A percentile compares a stretch with the other conserved stretches of the same genome.
Evolutionary conservation across 2,329 filamentous ascomycete species (phyloP).

Genomic region (Penicillium corylophilum): DNA sequence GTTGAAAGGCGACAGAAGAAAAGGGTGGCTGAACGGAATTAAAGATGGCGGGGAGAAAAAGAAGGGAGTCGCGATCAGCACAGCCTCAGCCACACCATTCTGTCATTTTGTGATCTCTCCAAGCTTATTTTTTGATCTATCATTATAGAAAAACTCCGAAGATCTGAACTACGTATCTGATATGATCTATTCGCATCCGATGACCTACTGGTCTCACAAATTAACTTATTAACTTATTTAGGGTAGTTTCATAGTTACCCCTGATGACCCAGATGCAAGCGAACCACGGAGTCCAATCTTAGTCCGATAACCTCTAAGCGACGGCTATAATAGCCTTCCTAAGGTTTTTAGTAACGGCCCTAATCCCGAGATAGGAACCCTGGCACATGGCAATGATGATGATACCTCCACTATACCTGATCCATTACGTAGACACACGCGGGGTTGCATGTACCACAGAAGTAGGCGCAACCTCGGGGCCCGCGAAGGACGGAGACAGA

Average conservation of each 20-base stretch:
- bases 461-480: constrained; percentile 1
- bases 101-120: not conserved
- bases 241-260: not conserved
- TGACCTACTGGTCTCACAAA: not conserved
- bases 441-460: constrained; percentile 7
- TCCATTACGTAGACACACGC: not conserved
- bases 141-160: not conserved
- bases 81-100: constrained; percentile 16
- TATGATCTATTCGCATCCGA: not conserved
- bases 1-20: not conserved
- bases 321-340: not conserved
- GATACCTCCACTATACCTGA: not conserved
- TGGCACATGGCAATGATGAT: not conserved
- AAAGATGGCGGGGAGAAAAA: constrained; percentile 24
- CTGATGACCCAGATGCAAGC: not conserved
- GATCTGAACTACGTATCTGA: not conserved
- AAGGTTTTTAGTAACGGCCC: not conserved
- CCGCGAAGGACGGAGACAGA: not conserved
- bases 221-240: not conserved
- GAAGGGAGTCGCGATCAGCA: constrained; percentile 12
- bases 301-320: not conserved
- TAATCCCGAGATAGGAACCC: not conserved
- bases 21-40: constrained; percentile 9
- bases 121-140: not conserved
- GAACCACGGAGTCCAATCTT: not conserved